Conservation (phyloP, 2,329 filamentous ascomycete genomes). For the Metarhizium sp. region DNA sequence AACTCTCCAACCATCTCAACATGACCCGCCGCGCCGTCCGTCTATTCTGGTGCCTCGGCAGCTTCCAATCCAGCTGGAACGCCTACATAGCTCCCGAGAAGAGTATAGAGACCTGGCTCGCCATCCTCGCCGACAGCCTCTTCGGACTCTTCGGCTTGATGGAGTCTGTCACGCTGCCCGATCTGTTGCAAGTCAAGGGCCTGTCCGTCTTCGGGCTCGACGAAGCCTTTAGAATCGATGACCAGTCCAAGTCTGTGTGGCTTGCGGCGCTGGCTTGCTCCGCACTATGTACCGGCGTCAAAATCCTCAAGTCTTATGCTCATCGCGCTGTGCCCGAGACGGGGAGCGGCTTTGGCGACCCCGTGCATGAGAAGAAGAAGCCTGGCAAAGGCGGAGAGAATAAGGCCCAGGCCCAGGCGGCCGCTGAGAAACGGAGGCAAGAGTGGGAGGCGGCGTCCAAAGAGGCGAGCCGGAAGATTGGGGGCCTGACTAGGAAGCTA, state of each 20-base stretch:
- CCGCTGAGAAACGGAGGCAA: slow-evolving; percentile 23
- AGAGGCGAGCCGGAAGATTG: slow-evolving; percentile 19
- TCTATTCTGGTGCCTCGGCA: slow-evolving; percentile 57
- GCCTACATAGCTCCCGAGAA: slow-evolving; percentile 13
- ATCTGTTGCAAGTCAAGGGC: slow-evolving; percentile 34
- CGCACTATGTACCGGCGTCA: slow-evolving; percentile 31
- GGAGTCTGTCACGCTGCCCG: slow-evolving; percentile 54
- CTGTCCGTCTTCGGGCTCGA: slow-evolving; percentile 44
- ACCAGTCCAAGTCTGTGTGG: slow-evolving; percentile 63
- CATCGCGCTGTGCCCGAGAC: slow-evolving; percentile 24
- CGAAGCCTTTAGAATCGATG: slow-evolving; percentile 34
- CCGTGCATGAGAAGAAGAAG: slow-evolving; percentile 8
- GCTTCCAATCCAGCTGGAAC: slow-evolving; percentile 40
- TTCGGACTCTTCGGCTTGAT: slow-evolving; percentile 59
- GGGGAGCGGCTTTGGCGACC: slow-evolving; percentile 16
- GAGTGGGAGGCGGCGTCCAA: slow-evolving; percentile 21
- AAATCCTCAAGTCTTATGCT: slow-evolving; percentile 28
- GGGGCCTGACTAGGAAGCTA: slow-evolving; percentile 35
- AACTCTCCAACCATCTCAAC: slow-evolving; percentile 33
- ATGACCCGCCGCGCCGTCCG: slow-evolving; percentile 54
- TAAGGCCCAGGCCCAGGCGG: slow-evolving; percentile 23
- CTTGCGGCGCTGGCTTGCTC: slow-evolving; percentile 50
- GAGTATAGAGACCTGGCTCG: slow-evolving; percentile 34
- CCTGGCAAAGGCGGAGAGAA: slow-evolving; percentile 14
- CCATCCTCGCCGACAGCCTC: slow-evolving; percentile 47